Percentiles rank a stretch among this genome's conserved stretches.
phyloP scores from a whole-genome alignment of 202 grass and related monocot genomes.

The Setaria italica region DNA sequence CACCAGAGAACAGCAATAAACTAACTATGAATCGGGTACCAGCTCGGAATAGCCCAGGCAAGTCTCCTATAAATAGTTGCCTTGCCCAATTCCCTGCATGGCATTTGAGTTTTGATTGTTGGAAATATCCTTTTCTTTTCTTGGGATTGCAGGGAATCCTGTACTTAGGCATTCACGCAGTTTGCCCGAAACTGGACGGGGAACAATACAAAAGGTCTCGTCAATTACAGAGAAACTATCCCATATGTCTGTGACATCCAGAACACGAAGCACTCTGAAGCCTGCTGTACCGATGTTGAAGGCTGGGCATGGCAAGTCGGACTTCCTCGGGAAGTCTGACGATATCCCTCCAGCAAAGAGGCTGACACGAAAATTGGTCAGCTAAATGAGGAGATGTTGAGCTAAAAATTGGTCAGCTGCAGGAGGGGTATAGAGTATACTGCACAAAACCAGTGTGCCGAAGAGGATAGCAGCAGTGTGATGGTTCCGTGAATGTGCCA shows the following conservation, averaged over 20 bases:
- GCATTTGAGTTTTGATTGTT: conserved; percentile 18
- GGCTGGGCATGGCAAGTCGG: conserved; percentile 71
- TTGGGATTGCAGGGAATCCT: conserved; percentile 52
- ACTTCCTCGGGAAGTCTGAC: conserved; percentile 63
- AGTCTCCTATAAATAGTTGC: conserved; percentile 36
- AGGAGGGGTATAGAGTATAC: not conserved
- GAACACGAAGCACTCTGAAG: conserved; percentile 49
- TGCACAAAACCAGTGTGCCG: conserved; percentile 40
- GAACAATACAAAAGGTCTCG: conserved; percentile 61
- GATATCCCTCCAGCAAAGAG: conserved; percentile 78
- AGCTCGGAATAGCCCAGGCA: conserved; percentile 76
- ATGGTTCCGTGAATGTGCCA: not conserved
- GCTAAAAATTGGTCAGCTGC: conserved; percentile 14
- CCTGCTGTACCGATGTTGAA: conserved; percentile 72
- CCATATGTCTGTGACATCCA: conserved; percentile 66
- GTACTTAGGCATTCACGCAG: conserved; percentile 60
- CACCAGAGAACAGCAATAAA: conserved; percentile 66
- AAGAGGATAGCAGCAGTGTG: conserved; percentile 26
- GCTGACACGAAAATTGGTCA: conserved; percentile 72
- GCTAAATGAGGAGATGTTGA: conserved; percentile 48
- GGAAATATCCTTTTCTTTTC: not conserved
- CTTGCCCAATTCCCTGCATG: not conserved
- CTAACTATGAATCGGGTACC: conserved; percentile 57
- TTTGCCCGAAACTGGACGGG: conserved; percentile 58
- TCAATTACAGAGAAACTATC: conserved; percentile 65